Conservation (phyloP, 1,284 basidiomycete species). For the Malassezia globosa region DNA sequence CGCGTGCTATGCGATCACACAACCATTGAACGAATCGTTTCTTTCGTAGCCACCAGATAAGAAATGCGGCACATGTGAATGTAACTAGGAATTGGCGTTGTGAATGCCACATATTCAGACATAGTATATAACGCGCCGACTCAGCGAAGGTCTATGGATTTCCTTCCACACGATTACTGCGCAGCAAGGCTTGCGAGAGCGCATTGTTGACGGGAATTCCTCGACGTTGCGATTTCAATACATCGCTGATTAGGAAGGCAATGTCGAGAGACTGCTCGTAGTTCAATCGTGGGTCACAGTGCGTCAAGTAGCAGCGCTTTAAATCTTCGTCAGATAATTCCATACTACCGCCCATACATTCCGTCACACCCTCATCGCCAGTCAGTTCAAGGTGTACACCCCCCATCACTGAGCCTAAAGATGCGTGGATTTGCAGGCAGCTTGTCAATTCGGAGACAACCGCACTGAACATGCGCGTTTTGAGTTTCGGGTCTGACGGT, state of each 20-base stretch:
- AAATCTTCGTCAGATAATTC: conserved; percentile 53
- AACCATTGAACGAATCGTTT: no score
- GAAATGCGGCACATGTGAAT: no score
- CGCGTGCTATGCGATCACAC: no score
- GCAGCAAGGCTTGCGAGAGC: conserved; percentile 1
- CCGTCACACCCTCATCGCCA: conserved; percentile 77
- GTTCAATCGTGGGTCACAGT: conserved; percentile 50
- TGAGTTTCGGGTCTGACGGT: conserved; percentile 33
- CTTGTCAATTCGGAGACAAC: conserved; percentile 77
- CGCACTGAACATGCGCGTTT: conserved; percentile 75
- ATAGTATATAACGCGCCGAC: no score
- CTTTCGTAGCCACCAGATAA: no score
- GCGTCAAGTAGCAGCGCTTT: conserved; percentile 50
- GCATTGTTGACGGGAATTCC: conserved; percentile 5
- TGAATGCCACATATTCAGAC: no score
- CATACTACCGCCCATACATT: conserved; percentile 55
- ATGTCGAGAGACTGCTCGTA: conserved; percentile 52
- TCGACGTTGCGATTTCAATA: conserved; percentile 30
- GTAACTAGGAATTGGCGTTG: no score
- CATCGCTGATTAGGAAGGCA: conserved; percentile 39
- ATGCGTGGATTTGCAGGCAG: conserved; percentile 58
- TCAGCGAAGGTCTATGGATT: no score
- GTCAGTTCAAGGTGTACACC: conserved; percentile 96
- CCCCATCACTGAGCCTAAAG: conserved; percentile 57
- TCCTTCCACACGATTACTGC: no score